These are phyloP conservation scores for Gynochthodes officinalis DNA, from an alignment of 257 asterid genomes.

Conservation along the genomic window DNA sequence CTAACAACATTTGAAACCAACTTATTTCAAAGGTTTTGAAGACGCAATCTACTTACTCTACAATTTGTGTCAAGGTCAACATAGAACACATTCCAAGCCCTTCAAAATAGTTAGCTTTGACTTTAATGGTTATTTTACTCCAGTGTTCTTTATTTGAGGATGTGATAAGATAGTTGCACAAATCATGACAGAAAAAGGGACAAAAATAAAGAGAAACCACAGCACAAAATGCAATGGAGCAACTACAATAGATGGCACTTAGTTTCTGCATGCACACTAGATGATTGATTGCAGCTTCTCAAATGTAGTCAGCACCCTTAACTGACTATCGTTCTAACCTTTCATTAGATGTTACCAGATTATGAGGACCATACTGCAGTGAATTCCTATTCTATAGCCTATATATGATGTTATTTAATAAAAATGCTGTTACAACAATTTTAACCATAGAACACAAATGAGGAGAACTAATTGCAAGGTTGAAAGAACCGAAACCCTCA, in stretches of 20 bases:
- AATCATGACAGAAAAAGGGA: neutral
- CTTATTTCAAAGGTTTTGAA: neutral
- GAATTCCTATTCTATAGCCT: neutral
- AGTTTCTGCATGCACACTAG: neutral
- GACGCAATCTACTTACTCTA: neutral
- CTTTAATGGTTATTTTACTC: neutral
- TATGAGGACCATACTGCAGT: neutral
- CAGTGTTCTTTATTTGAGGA: neutral
- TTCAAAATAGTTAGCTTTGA: neutral
- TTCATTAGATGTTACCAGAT: neutral
- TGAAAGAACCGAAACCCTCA: neutral
- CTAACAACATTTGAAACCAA: neutral
- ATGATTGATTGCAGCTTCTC: neutral
- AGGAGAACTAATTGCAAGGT: neutral
- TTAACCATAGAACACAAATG: neutral
- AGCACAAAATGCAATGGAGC: neutral
- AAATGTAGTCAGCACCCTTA: neutral
- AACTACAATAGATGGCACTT: neutral
- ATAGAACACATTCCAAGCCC: neutral
- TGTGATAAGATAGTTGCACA: neutral
- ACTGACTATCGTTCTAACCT: neutral
- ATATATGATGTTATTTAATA: neutral
- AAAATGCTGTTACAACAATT: neutral
- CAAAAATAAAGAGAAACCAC: neutral
- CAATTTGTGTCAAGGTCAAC: neutral